Percentiles rank a stretch among this genome's conserved stretches.
Evolutionary conservation across 257 asterid species (phyloP).

Genomic region (Cruciata laevipes): DNA sequence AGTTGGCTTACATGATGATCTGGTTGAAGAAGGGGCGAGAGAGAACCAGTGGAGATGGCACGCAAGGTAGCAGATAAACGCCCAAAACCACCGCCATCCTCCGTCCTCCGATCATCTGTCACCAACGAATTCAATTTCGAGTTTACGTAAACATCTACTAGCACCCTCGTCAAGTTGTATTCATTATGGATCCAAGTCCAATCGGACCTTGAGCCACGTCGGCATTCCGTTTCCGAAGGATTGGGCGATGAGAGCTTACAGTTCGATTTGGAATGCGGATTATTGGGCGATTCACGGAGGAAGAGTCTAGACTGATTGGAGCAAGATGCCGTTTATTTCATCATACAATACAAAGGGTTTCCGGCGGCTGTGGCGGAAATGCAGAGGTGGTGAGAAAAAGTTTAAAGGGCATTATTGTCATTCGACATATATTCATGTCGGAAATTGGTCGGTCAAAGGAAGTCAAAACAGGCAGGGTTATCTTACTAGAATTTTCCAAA

Average conservation of each 20-base stretch:
- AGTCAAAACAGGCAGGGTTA: too few species aligned
- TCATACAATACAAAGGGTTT: conserved; percentile 54
- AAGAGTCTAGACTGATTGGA: conserved; percentile 76
- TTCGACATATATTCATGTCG: too few species aligned
- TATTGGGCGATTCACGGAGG: conserved; percentile 98
- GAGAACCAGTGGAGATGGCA: conserved; percentile 45
- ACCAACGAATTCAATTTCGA: conserved; percentile 20
- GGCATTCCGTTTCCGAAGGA: conserved; percentile 81
- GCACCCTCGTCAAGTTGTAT: too few species aligned
- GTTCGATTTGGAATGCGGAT: conserved; percentile 91
- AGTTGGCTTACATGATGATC: conserved; percentile 49
- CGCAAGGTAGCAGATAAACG: conserved; percentile 33
- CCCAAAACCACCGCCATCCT: conserved; percentile 14
- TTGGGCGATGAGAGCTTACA: conserved; percentile 78
- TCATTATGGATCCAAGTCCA: conserved; percentile 75
- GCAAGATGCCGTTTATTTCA: conserved; percentile 70
- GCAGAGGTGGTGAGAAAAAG: conserved; percentile 39
- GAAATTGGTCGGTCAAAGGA: too few species aligned
- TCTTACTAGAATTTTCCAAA: too few species aligned
- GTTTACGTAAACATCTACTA: too few species aligned
- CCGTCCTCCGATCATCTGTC: conserved; percentile 28
- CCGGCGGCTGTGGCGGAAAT: conserved; percentile 44
- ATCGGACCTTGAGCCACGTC: conserved; percentile 56
- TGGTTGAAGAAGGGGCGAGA: conserved; percentile 47
- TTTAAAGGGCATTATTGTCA: too few species aligned